These are phyloP conservation scores for Bryoerythrophyllum caledonicum DNA, from an alignment of 225 moss, liverwort and hornwort genomes.

Conservation along the genomic window DNA sequence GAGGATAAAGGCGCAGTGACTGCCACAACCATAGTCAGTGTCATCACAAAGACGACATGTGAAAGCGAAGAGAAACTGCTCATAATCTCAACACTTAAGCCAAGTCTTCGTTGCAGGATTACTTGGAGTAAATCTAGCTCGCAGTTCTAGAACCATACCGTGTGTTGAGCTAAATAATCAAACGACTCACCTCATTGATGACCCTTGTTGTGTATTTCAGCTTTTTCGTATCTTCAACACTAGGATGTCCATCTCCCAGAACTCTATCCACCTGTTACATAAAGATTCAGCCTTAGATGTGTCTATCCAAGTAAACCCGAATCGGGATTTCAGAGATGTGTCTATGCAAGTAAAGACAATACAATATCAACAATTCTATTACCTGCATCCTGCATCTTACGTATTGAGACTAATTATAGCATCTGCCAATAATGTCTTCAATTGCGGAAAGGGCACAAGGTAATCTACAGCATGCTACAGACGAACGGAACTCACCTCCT, in stretches of 20 bases:
- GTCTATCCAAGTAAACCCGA: no score
- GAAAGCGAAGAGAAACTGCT: neutral
- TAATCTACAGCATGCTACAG: neutral
- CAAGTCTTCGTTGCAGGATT: neutral
- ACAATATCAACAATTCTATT: constrained; percentile 9
- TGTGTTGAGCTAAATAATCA: neutral
- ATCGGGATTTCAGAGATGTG: no score
- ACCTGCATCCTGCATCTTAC: constrained; percentile 2
- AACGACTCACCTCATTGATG: constrained; percentile 65
- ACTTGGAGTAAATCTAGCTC: neutral
- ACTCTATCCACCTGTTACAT: constrained; percentile 64
- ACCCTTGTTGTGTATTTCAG: constrained; percentile 63
- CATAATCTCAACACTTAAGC: neutral
- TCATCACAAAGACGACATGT: constrained; percentile 7
- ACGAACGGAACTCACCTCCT: constrained; percentile 56
- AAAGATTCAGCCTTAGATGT: neutral
- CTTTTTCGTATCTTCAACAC: constrained; percentile 67
- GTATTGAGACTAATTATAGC: neutral
- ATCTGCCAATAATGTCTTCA: constrained; percentile 1
- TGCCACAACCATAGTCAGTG: constrained; percentile 26
- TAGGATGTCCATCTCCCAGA: constrained; percentile 65
- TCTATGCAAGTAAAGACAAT: neutral
- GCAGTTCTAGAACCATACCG: neutral
- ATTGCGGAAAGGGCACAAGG: neutral
- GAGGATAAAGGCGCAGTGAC: constrained; percentile 89